These are phyloP conservation scores for Lactarius psammicola DNA, from an alignment of 768 basidiomycete genomes.

Conservation along the genomic window DNA sequence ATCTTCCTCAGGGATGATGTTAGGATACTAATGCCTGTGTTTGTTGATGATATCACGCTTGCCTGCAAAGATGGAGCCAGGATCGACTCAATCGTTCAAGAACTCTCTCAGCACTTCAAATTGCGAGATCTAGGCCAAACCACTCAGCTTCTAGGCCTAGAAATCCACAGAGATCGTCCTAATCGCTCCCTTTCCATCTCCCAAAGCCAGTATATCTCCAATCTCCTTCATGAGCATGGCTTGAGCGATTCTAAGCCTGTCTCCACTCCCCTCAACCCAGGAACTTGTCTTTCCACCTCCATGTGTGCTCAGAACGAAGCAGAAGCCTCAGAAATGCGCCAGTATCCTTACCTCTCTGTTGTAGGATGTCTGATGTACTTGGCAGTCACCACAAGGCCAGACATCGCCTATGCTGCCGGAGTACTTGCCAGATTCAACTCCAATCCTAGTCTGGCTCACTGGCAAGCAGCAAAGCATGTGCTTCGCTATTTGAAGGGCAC, in stretches of 20 bases:
- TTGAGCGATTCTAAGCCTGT: constrained; percentile 1
- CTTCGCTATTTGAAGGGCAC: no score
- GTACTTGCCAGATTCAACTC: no score
- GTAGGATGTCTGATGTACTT: no score
- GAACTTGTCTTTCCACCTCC: constrained; percentile 5
- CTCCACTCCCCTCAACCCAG: constrained; percentile 17
- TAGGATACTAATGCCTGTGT: neutral
- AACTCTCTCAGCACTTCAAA: constrained; percentile 5
- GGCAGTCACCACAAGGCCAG: no score
- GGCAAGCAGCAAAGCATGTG: no score
- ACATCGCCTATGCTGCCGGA: no score
- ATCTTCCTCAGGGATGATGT: neutral
- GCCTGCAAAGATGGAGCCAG: neutral
- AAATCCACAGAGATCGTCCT: neutral
- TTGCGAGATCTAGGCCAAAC: constrained; percentile 6
- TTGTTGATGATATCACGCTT: neutral
- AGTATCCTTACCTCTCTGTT: constrained; percentile 16
- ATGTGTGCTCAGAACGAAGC: constrained; percentile 2
- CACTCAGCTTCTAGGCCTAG: neutral
- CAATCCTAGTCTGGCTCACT: no score
- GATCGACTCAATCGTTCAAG: neutral
- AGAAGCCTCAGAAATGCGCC: constrained; percentile 3
- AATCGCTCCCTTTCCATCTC: neutral
- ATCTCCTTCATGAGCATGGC: neutral
- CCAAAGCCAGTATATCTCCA: constrained; percentile 8